Evolutionary conservation across 306 rosid genomes (phyloP).

Genomic region (Rosa multiflora): DNA sequence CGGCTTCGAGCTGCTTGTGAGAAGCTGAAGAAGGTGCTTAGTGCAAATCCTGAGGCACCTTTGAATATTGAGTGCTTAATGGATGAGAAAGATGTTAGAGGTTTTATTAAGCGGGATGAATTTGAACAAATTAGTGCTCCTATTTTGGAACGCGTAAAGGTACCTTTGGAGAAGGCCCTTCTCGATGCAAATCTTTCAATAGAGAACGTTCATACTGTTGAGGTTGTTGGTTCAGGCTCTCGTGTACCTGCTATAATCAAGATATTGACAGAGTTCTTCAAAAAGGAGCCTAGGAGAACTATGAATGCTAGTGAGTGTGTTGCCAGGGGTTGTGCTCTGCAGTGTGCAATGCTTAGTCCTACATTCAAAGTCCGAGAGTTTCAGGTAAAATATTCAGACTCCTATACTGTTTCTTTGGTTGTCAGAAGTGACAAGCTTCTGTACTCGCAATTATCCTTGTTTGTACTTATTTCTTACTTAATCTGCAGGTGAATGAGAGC

Average conservation of each 20-base stretch:
- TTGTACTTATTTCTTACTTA: background rate
- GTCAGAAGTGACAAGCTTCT: background rate
- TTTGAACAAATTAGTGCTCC: constrained; percentile 81
- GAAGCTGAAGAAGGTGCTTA: constrained; percentile 89
- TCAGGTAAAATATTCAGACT: constrained; percentile 50
- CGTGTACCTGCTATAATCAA: constrained; percentile 80
- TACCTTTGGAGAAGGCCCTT: constrained; percentile 87
- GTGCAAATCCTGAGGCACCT: constrained; percentile 95
- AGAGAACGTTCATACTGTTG: constrained; percentile 72
- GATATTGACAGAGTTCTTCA: constrained; percentile 81
- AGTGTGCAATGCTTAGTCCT: constrained; percentile 96
- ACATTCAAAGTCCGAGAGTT: constrained; percentile 92
- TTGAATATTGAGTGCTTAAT: constrained; percentile 87
- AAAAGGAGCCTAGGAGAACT: constrained; percentile 93
- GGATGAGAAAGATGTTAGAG: constrained; percentile 92
- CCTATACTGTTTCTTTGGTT: background rate
- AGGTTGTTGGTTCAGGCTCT: constrained; percentile 97
- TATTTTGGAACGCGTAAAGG: constrained; percentile 83
- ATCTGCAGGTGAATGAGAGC: constrained; percentile 73
- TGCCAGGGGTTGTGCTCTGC: constrained; percentile 87
- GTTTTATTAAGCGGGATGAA: constrained; percentile 89
- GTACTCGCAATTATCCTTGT: background rate
- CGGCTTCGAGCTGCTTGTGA: constrained; percentile 88
- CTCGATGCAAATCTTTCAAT: constrained; percentile 73
- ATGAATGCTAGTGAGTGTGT: constrained; percentile 98